phyloP scores from a whole-genome alignment of 129 eudicot species.

The Ambrosia artemisiifolia region DNA sequence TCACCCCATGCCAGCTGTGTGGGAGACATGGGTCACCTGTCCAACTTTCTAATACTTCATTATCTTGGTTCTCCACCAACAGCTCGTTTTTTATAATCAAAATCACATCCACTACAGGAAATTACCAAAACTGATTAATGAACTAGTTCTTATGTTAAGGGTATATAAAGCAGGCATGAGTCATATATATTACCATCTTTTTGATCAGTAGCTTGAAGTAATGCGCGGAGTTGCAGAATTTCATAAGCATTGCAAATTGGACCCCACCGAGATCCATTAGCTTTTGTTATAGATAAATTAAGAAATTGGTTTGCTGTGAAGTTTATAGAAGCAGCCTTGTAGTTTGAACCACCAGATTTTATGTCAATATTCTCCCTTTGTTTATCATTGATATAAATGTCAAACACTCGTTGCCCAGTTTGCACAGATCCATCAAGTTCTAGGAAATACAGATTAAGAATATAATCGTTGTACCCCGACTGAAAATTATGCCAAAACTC shows the following conservation, averaged over 20 bases:
- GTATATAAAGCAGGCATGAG: conserved; percentile 3
- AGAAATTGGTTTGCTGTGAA: conserved; percentile 43
- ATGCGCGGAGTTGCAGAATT: conserved; percentile 47
- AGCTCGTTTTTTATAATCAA: conserved; percentile 48
- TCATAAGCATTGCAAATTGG: conserved; percentile 68
- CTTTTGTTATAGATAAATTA: conserved; percentile 48
- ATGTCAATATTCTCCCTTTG: conserved; percentile 37
- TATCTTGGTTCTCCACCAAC: conserved; percentile 39
- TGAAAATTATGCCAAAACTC: conserved; percentile 46
- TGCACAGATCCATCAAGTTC: conserved; percentile 52
- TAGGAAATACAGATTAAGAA: conserved; percentile 53
- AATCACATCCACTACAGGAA: conserved; percentile 44
- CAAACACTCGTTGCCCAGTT: conserved; percentile 57
- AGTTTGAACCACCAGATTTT: conserved; percentile 35
- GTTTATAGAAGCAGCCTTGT: conserved; percentile 24
- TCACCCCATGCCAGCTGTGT: conserved; percentile 57
- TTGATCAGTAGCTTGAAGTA: conserved; percentile 44
- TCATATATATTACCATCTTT: conserved; percentile 42
- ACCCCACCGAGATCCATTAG: conserved; percentile 54
- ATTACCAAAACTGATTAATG: background rate
- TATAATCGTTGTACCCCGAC: conserved; percentile 32
- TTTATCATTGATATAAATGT: conserved; percentile 49
- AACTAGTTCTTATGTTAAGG: conserved; percentile 8
- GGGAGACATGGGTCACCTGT: conserved; percentile 85
- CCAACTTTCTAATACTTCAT: conserved; percentile 53